These are phyloP conservation scores for Trichoderma lentiforme DNA, from an alignment of 2,329 filamentous ascomycete genomes.

Conservation along the genomic window DNA sequence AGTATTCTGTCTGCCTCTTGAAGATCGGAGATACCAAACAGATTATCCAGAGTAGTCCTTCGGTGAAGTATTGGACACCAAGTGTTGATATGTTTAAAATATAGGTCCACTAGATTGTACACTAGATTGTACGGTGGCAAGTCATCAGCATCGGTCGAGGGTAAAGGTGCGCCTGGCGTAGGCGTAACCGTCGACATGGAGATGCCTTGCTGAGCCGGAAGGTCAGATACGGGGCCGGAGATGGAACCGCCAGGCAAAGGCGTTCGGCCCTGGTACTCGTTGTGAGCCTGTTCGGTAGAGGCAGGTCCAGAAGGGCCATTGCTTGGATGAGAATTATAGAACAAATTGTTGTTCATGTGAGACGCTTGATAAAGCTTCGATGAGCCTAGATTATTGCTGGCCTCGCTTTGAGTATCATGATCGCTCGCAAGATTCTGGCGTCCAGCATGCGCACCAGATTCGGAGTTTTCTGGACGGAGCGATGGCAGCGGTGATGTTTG, in stretches of 20 bases:
- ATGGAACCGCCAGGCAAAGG: background rate
- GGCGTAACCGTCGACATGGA: slow-evolving; percentile 55
- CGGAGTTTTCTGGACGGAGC: slow-evolving; percentile 31
- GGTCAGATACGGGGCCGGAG: slow-evolving; percentile 43
- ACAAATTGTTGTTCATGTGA: slow-evolving; percentile 53
- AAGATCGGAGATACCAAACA: slow-evolving; percentile 73
- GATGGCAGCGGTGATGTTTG: slow-evolving; percentile 48
- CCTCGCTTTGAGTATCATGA: slow-evolving; percentile 53
- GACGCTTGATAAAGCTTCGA: slow-evolving; percentile 50
- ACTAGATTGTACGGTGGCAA: slow-evolving; percentile 72
- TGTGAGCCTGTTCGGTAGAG: background rate
- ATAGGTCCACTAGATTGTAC: slow-evolving; percentile 70
- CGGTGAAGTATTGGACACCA: slow-evolving; percentile 91
- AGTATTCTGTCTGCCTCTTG: slow-evolving; percentile 81
- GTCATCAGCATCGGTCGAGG: slow-evolving; percentile 57
- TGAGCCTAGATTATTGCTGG: slow-evolving; percentile 45
- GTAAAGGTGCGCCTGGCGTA: slow-evolving; percentile 39
- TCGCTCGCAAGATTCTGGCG: slow-evolving; percentile 53
- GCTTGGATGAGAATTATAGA: slow-evolving; percentile 23
- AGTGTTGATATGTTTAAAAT: slow-evolving; percentile 76
- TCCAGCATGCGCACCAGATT: slow-evolving; percentile 47
- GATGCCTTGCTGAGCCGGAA: slow-evolving; percentile 42
- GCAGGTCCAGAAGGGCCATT: background rate
- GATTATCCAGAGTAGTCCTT: slow-evolving; percentile 72
- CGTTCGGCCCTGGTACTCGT: background rate